Evolutionary conservation across 2,329 filamentous ascomycete genomes (phyloP), one percentile per base, ranked within the genome.

Genomic region (Stachybotrys echinatus): DNA sequence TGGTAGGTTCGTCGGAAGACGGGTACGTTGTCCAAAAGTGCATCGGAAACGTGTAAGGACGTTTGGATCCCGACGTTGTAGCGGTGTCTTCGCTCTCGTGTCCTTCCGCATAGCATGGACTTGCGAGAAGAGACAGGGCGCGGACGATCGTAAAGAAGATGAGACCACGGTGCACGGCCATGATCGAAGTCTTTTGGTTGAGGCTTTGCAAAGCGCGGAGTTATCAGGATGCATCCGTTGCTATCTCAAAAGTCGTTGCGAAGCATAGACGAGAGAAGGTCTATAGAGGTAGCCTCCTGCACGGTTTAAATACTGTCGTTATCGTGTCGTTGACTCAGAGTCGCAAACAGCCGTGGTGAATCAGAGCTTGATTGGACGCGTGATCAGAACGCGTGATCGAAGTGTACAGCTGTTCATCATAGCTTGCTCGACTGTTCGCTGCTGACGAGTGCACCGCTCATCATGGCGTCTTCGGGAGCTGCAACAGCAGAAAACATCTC

Each of bases 381-480:
- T 34, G 27, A 34, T 34, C 27, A 8, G n/a, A n/a, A n/a, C 27
- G 14, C 27, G 27, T 10, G 14, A 34, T 34, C 27, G 27, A 10
- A 34, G 27, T n/a, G n/a, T n/a, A n/a, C n/a, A n/a, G n/a, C n/a
- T n/a, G 27, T 10, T 14, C 27, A 34, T 68, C 54, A 74, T 40
- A 75, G 60, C 56, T 63, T 67, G 51, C 68, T 72, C 34, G 58
- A 50, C 49, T 57, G 62, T 37, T 64, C 57, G 40, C 62, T 59
- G 14, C 63, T 62, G 47, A 65, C 56, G 31, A 80, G 61, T 6
- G 79, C 79, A 45, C 79, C 79, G 58, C 79, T 82, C 79, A 82
- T 81, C 64, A 81, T 61, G n/a, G 62, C 48, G 40, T 54, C 48
- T 48, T 62, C 55, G 39, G 48, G 44, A 20, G 52, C 17, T 12